phyloP scores from a whole-genome alignment of 139 green algal species.

The Chlamydomonas sp. region DNA sequence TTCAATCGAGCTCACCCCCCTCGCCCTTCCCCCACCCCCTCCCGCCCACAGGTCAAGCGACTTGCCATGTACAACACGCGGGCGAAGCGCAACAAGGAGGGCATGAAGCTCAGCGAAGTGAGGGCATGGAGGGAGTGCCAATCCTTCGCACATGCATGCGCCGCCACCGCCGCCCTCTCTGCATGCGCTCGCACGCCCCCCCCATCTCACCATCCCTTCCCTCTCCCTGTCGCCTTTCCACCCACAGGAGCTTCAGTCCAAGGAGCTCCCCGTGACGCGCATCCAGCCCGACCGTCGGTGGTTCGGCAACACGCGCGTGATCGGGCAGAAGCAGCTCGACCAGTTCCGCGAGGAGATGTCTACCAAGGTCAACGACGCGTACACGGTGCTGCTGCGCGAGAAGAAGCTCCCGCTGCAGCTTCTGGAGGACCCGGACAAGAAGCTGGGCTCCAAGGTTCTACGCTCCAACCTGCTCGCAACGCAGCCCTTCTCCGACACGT shows the following conservation, averaged over 20 bases:
- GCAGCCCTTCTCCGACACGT: slow-evolving; percentile 78
- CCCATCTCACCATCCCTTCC: neutral
- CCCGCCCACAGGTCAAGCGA: slow-evolving; percentile 61
- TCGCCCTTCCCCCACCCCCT: neutral
- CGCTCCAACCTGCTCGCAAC: slow-evolving; percentile 69
- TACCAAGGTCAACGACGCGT: slow-evolving; percentile 81
- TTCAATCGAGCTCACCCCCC: neutral
- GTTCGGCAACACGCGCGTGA: slow-evolving; percentile 96
- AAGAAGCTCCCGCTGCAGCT: slow-evolving; percentile 94
- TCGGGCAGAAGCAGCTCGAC: slow-evolving; percentile 90
- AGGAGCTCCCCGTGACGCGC: slow-evolving; percentile 87
- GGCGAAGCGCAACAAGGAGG: slow-evolving; percentile 81
- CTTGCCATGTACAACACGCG: slow-evolving; percentile 95
- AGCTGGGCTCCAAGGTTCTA: slow-evolving; percentile 22
- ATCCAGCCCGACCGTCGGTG: slow-evolving; percentile 94
- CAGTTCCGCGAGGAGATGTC: slow-evolving; percentile 68
- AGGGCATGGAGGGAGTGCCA: neutral
- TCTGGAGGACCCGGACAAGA: slow-evolving; percentile 78
- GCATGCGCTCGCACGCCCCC: neutral
- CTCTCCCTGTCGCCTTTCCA: neutral
- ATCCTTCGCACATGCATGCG: too few species aligned
- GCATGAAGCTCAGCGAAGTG: slow-evolving; percentile 74
- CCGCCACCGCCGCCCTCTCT: neutral
- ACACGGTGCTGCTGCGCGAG: slow-evolving; percentile 88
- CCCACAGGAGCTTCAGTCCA: slow-evolving; percentile 83